phyloP scores from a whole-genome alignment of 129 eudicot species.

The Centaurea solstitialis region DNA sequence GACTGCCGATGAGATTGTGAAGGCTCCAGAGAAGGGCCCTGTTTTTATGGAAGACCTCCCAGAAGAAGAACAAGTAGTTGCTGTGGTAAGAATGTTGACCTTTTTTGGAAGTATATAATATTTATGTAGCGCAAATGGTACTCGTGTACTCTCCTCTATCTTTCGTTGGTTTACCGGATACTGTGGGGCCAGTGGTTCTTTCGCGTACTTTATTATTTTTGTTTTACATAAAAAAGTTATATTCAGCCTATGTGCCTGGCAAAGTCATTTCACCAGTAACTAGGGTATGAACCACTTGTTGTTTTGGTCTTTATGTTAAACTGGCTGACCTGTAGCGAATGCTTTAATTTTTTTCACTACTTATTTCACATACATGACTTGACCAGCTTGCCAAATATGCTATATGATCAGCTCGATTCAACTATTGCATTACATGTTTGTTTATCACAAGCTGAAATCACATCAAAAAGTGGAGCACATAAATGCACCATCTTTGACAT shows the following conservation, averaged over 20 bases:
- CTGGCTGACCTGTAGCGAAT: background rate
- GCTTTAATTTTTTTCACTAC: background rate
- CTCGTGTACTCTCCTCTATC: background rate
- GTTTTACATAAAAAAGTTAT: background rate
- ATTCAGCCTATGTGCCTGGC: background rate
- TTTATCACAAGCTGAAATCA: background rate
- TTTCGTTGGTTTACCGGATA: background rate
- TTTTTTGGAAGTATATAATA: background rate
- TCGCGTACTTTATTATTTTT: background rate
- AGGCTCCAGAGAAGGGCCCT: conserved; percentile 97
- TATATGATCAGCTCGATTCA: background rate
- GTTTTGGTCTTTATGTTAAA: background rate
- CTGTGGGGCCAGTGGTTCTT: background rate
- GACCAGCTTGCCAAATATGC: background rate
- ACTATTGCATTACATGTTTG: background rate
- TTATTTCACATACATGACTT: background rate
- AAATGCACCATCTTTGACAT: background rate
- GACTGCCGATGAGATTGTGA: conserved; percentile 93
- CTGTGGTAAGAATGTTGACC: conserved; percentile 53
- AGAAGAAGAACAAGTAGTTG: conserved; percentile 89
- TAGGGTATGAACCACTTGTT: conserved; percentile 1
- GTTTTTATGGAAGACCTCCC: conserved; percentile 96
- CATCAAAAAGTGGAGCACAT: background rate
- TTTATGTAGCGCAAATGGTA: background rate
- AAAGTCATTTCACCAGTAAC: background rate